Conservation (phyloP, 2,329 filamentous ascomycete genomes). For the Ceratocystis ficicola region DNA sequence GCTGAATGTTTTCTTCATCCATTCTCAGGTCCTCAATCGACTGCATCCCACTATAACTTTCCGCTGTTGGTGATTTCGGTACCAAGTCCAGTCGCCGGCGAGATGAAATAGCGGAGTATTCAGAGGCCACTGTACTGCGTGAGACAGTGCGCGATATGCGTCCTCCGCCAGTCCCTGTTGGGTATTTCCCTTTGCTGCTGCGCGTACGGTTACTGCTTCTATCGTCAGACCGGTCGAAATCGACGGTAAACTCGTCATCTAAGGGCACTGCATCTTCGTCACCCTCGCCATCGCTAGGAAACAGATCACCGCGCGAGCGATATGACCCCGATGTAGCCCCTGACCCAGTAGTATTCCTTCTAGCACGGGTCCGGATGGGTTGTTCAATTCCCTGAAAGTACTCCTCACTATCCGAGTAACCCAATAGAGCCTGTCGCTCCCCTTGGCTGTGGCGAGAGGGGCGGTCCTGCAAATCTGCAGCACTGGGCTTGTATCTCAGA, state of each 20-base stretch:
- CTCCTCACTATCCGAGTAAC: constrained; percentile 21
- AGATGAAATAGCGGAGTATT: constrained; percentile 28
- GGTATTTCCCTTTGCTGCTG: constrained; percentile 48
- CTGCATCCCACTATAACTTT: constrained; percentile 30
- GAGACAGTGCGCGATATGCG: constrained; percentile 42
- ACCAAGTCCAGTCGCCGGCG: constrained; percentile 18
- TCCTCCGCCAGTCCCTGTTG: constrained; percentile 28
- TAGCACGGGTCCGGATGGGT: constrained; percentile 33
- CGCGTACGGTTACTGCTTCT: constrained; percentile 54
- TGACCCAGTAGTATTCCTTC: constrained; percentile 69
- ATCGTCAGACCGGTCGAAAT: constrained; percentile 65
- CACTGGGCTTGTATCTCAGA: constrained; percentile 77
- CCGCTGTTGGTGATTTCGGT: constrained; percentile 8
- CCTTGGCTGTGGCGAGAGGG: constrained; percentile 44
- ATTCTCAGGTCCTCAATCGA: constrained; percentile 38
- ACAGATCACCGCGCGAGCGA: constrained; percentile 77
- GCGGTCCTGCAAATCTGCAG: constrained; percentile 80
- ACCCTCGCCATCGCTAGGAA: constrained; percentile 73
- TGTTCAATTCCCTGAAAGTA: constrained; percentile 41
- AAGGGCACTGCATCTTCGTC: constrained; percentile 89
- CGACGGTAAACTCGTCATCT: constrained; percentile 83
- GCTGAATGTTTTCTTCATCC: constrained; percentile 41
- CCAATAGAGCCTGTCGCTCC: constrained; percentile 61
- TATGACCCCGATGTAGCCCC: constrained; percentile 74
- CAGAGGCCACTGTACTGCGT: constrained; percentile 45